phyloP scores from a whole-genome alignment of 2,329 filamentous ascomycete species.

The Sarocladiaceae sp. region DNA sequence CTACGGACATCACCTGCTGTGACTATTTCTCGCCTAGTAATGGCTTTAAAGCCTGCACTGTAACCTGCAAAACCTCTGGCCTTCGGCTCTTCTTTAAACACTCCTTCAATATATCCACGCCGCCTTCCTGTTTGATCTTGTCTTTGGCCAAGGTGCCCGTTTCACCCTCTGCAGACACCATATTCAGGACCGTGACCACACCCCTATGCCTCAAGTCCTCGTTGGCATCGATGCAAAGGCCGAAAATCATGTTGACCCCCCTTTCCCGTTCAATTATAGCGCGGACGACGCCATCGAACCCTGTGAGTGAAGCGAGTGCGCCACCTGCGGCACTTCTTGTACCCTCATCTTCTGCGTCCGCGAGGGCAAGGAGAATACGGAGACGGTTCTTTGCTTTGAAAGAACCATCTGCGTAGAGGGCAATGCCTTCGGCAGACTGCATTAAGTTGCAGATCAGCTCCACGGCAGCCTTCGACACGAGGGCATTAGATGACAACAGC shows the following conservation, averaged over 20 bases:
- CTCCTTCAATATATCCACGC: conserved; percentile 61
- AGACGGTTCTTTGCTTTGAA: conserved; percentile 66
- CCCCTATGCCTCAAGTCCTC: conserved; percentile 67
- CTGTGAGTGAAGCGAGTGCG: conserved; percentile 76
- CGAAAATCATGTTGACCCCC: conserved; percentile 73
- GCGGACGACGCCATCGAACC: conserved; percentile 67
- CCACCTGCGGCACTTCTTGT: conserved; percentile 83
- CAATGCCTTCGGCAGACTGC: conserved; percentile 58
- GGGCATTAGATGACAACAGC: conserved; percentile 66
- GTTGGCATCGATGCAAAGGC: conserved; percentile 66
- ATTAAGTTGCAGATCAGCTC: conserved; percentile 91
- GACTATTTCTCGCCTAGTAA: conserved; percentile 41
- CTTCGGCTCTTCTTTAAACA: conserved; percentile 63
- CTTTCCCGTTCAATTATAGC: conserved; percentile 64
- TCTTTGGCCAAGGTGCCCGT: conserved; percentile 54
- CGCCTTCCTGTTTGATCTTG: conserved; percentile 55
- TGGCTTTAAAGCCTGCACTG: conserved; percentile 66
- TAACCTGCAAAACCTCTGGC: conserved; percentile 63
- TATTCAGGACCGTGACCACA: conserved; percentile 66
- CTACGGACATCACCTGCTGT: neutral
- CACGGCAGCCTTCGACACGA: conserved; percentile 75
- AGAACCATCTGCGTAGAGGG: conserved; percentile 62
- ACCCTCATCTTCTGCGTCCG: conserved; percentile 74
- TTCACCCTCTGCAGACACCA: conserved; percentile 61
- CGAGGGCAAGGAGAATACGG: conserved; percentile 78